These are phyloP conservation scores for Fusarium tjaetaba DNA, from an alignment of 2,329 filamentous ascomycete species.

Conservation along the genomic window DNA sequence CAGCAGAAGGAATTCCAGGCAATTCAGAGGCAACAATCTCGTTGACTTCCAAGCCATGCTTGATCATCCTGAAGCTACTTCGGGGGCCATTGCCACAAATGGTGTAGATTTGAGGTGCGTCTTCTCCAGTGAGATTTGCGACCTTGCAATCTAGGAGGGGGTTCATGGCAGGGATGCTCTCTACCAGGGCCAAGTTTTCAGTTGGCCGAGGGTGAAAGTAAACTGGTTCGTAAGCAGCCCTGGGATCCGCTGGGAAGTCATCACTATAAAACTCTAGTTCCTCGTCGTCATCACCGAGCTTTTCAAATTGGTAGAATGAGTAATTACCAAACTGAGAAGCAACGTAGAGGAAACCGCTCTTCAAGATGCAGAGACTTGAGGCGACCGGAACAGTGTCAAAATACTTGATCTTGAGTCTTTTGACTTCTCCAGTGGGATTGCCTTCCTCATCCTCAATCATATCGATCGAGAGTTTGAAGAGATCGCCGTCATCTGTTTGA, in stretches of 20 bases:
- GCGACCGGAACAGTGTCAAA: conserved; percentile 96
- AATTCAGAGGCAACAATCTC: conserved; percentile 96
- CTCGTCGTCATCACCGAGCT: conserved; percentile 93
- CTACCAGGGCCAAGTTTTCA: conserved; percentile 85
- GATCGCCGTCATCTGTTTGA: conserved; percentile 96
- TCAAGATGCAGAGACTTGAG: conserved; percentile 88
- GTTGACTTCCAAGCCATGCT: conserved; percentile 91
- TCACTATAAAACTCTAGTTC: conserved; percentile 89
- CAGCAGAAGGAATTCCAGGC: conserved; percentile 85
- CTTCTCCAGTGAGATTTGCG: conserved; percentile 88
- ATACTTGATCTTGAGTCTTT: conserved; percentile 90
- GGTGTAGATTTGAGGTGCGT: conserved; percentile 95
- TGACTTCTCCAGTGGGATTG: conserved; percentile 82
- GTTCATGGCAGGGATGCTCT: conserved; percentile 88
- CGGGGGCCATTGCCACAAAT: conserved; percentile 88
- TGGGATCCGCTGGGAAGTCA: conserved; percentile 79
- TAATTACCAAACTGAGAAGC: conserved; percentile 94
- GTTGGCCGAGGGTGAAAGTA: conserved; percentile 85
- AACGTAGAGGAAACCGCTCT: conserved; percentile 94
- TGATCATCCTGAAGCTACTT: conserved; percentile 90
- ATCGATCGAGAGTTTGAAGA: conserved; percentile 96
- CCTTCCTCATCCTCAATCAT: conserved; percentile 85
- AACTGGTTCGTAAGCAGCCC: conserved; percentile 76
- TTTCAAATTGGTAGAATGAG: conserved; percentile 96
- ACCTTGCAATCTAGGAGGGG: conserved; percentile 92